These are phyloP conservation scores for Aegilops speltoides DNA, from an alignment of 176 grass and related monocot genomes.

Conservation along the genomic window DNA sequence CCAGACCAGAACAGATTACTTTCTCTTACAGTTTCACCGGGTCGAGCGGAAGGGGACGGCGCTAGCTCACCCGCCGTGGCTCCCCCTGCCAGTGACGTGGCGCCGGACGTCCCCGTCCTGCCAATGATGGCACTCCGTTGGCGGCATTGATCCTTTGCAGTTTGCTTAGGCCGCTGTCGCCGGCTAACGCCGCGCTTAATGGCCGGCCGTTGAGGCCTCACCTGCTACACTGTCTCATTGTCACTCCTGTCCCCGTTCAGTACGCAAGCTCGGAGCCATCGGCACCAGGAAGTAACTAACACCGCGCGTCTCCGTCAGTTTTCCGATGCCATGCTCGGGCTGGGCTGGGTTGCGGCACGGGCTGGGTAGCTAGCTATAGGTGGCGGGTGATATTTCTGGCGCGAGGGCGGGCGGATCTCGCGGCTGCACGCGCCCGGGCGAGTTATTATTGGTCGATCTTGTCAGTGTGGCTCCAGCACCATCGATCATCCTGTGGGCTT, in stretches of 20 bases:
- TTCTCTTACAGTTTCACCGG: background rate
- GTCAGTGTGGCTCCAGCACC: background rate
- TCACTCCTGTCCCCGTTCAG: background rate
- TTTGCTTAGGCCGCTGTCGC: constrained; percentile 24
- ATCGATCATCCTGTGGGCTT: constrained; percentile 31
- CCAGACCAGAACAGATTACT: background rate
- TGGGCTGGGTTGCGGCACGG: background rate
- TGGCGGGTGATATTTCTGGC: background rate
- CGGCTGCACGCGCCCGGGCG: background rate
- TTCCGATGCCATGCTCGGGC: background rate
- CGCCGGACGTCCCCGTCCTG: background rate
- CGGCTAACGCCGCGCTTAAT: constrained; percentile 18
- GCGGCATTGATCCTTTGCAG: background rate
- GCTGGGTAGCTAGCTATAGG: background rate
- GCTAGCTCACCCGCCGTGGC: background rate
- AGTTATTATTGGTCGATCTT: constrained; percentile 29
- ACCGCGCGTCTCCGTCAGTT: background rate
- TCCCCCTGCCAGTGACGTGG: background rate
- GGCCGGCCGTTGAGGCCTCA: constrained; percentile 22
- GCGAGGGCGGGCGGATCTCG: background rate
- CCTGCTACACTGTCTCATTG: background rate
- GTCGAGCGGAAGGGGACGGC: background rate
- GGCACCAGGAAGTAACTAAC: background rate
- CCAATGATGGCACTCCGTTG: constrained; percentile 12
- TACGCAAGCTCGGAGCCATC: background rate